Base-by-base conservation (phyloP, 1,284 basidiomycete genomes). In the Moesziomyces aphidis region DNA sequence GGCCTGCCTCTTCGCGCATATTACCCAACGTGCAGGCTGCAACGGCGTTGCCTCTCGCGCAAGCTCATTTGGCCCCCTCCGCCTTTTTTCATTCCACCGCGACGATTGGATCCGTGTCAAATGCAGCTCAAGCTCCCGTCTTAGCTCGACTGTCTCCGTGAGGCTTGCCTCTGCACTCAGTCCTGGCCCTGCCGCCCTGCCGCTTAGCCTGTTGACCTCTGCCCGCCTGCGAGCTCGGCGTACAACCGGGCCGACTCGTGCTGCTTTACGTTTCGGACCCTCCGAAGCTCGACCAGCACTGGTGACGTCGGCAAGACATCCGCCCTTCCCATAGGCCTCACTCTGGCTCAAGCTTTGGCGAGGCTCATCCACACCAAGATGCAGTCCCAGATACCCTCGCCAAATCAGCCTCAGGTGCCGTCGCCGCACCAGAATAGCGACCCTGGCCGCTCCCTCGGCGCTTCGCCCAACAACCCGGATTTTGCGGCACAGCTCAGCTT, bases 321-420 rank as follows among this genome's bases (percentile, higher is more conserved):
- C 39, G 39, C 39, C 39, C 15, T 19, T n/a, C 17, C 17, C 39
- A 42, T 42, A 17, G 31, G 17, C 50, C n/a, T 42, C 15, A 22
- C 36, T 42, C 17, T 55, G 39, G 42, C 47, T 42, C 34, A 22
- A 17, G 13, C 45, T 46, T 47, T 22, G 45, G 13, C 44, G 0
- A 56, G 6, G 36, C 47, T 15, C 28, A 31, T 31, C 15, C 17
- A 36, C 39, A 11, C 44, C 57, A 61, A n/a, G 17, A 70, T 70
- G 67, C 61, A 64, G 54, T 59, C 67, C 22, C 61, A 62, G 17
- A n/a, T 19, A 34, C 28, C 57, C 9, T 61, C 52, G 21, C 53
- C 49, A 17, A n/a, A 57, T 42, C 57, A 46, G 46, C 50, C 31
- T 34, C 61, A 62, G 39, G 19, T 19, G 42, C 28, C 57, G 7